Conservation (phyloP, 495 filamentous ascomycete genomes). For the Delitschia confertaspora region DNA sequence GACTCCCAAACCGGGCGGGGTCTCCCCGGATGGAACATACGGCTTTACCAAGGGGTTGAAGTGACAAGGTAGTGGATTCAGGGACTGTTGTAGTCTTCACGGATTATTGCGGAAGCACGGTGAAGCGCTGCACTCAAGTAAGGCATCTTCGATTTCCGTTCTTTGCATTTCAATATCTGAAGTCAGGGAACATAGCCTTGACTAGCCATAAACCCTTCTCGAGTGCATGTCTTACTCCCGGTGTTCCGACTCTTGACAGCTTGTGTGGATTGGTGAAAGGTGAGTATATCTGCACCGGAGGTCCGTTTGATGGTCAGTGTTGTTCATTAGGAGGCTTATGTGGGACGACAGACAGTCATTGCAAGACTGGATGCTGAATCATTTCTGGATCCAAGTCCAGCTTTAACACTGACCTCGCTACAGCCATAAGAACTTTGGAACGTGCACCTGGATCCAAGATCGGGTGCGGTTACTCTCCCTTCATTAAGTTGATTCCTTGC, state of each 20-base stretch:
- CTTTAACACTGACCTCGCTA: no score
- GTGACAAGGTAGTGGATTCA: not conserved
- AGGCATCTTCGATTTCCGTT: not conserved
- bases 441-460: no score
- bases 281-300: not conserved
- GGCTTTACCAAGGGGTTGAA: not conserved
- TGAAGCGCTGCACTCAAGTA: not conserved
- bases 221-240: not conserved
- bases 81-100: not conserved
- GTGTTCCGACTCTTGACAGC: not conserved
- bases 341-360: no score
- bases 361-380: no score
- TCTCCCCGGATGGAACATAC: not conserved
- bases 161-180: not conserved
- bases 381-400: no score
- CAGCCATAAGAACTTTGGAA: no score
- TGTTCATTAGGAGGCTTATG: not conserved
- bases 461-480: no score
- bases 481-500: no score
- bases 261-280: not conserved
- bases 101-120: not conserved
- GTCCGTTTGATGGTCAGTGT: not conserved
- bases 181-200: not conserved
- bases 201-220: not conserved
- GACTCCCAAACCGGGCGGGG: no score